Evolutionary conservation across 2,329 filamentous ascomycete species (phyloP), one percentile per base, ranked within the genome.

Genomic region (Myriosclerotinia scirpicola): DNA sequence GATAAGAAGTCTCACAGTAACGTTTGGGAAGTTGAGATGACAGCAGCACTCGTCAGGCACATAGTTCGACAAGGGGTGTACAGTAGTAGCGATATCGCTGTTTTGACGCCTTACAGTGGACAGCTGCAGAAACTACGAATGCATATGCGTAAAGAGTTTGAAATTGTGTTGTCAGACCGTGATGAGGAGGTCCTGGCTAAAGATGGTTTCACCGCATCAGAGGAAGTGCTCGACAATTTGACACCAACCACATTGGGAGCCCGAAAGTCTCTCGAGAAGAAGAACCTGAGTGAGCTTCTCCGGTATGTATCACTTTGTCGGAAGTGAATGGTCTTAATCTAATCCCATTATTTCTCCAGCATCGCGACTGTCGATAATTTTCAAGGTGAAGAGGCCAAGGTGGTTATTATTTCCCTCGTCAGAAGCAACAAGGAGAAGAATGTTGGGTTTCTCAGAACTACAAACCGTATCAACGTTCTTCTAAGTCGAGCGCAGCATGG

Each of bases 281-380:
- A 71, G 61, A 71, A 71, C 9, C 53, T 76, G 8, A 69, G 71
- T 22, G 70, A 75, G 17, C 56, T 73, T 26, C 66, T 77, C 6
- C 64, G 77, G 64, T 44, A 52, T 1, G 36, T 66, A 26, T n/a
- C 15, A 30, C 36, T 9, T n/a, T 8, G 17, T 20, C 11, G 14
- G 8, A n/a, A 11, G 1, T 48, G 42, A 50, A 38, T 12, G 11
- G 42, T 22, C 11, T 12, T 14, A 26, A 6, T 30, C 48, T 52
- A 15, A 52, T 52, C 12, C 1, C 0, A n/a, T 38, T 2, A 38
- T 20, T 20, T 17, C 17, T 52, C 15, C 12, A 66, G 64, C 6
- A 70, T 79, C 40, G 87, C 88, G 0, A 92, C 88, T 0, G 83
- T 92, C 0, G 88, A 91, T 74, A 93, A 92, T 69, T 93, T 91